These are phyloP conservation scores for Penicillium turbatum DNA, from an alignment of 495 filamentous ascomycete genomes.

Conservation along the genomic window DNA sequence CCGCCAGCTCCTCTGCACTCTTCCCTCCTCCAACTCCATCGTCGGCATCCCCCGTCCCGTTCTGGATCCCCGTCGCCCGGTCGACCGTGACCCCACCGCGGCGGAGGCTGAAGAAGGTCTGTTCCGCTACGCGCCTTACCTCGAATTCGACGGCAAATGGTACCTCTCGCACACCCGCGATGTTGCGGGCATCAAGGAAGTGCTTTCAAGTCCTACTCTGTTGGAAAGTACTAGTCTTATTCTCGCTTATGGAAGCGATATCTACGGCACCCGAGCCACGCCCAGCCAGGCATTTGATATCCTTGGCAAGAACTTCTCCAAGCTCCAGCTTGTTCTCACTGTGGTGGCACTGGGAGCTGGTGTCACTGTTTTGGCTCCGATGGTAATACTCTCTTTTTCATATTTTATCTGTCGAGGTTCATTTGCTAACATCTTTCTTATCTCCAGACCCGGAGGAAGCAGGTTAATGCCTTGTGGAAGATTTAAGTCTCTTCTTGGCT, in stretches of 20 bases:
- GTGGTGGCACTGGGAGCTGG: slow-evolving; percentile 72
- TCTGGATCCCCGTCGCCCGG: slow-evolving; percentile 83
- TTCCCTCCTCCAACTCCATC: slow-evolving; percentile 66
- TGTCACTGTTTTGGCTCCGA: slow-evolving; percentile 71
- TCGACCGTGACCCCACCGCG: slow-evolving; percentile 76
- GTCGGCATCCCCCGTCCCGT: slow-evolving; percentile 71
- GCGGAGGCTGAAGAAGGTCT: slow-evolving; percentile 82
- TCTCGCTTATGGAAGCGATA: slow-evolving; percentile 79
- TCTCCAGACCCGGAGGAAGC: slow-evolving; percentile 39
- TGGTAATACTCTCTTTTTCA: slow-evolving; percentile 55
- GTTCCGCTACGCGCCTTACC: slow-evolving; percentile 63
- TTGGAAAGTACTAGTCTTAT: slow-evolving; percentile 94
- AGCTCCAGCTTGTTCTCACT: slow-evolving; percentile 76
- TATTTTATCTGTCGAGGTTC: not conserved
- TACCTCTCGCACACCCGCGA: slow-evolving; percentile 79
- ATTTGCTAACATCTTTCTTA: slow-evolving; percentile 13
- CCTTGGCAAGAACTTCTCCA: slow-evolving; percentile 88
- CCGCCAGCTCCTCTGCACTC: slow-evolving; percentile 72
- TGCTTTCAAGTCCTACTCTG: slow-evolving; percentile 68
- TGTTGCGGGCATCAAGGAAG: slow-evolving; percentile 65
- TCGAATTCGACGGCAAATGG: slow-evolving; percentile 82
- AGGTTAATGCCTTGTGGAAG: slow-evolving; percentile 43
- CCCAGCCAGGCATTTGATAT: slow-evolving; percentile 89
- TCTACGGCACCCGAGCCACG: slow-evolving; percentile 80
- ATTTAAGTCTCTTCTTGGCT: slow-evolving; percentile 3